A percentile compares a stretch with the other conserved stretches of the same genome.
phyloP scores from a whole-genome alignment of 192 early-diverging fungal genomes.

The Podila horticola region DNA sequence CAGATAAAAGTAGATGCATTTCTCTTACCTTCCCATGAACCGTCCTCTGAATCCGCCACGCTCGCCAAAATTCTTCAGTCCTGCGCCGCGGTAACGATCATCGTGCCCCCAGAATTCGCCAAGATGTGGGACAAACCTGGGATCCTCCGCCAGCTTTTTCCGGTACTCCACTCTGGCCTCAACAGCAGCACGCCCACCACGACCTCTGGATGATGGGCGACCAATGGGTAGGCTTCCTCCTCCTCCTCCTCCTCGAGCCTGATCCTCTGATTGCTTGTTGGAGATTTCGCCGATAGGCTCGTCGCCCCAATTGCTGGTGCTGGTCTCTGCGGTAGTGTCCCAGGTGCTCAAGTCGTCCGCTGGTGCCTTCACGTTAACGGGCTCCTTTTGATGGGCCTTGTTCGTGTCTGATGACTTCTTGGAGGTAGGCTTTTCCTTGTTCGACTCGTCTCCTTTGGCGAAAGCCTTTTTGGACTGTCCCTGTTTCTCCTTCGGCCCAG shows the following conservation, averaged over 20 bases:
- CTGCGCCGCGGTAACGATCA: constrained; percentile 64
- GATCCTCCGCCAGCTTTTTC: constrained; percentile 64
- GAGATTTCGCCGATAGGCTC: background rate
- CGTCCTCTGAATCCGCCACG: constrained; percentile 44
- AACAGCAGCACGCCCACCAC: constrained; percentile 30
- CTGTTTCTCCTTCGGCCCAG: too few relatives aligned
- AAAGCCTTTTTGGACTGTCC: too few relatives aligned
- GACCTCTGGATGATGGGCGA: constrained; percentile 33
- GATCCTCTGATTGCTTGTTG: constrained; percentile 10
- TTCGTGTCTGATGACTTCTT: background rate
- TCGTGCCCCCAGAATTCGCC: constrained; percentile 70
- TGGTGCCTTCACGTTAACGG: background rate
- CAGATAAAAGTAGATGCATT: background rate
- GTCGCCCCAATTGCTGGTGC: background rate
- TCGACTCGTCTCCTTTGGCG: too few relatives aligned
- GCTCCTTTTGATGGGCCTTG: background rate
- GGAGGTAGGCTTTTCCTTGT: background rate
- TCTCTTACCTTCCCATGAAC: constrained; percentile 48
- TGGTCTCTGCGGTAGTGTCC: background rate
- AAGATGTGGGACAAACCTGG: constrained; percentile 65
- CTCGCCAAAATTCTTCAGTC: constrained; percentile 55
- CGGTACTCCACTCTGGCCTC: constrained; percentile 62
- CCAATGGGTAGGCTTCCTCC: constrained; percentile 5
- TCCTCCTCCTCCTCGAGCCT: background rate
- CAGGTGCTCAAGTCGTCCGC: background rate